Percentiles rank a stretch among this genome's conserved stretches.
These are phyloP conservation scores for peach (Prunus persica) DNA, from an alignment of 306 rosid genomes.

Conservation along the genomic window Prunus_persica_NCBIv2 NC_034011.1:17776001-17776500, in stretches of 20 bases:
- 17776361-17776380: not conserved
- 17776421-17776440: conserved; percentile 2
- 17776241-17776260: not conserved
- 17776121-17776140: not conserved
- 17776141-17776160: not conserved
- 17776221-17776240: not conserved
- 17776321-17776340: not conserved
- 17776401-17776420: not conserved
- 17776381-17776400: not conserved
- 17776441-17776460: conserved; percentile 20
- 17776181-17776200: not conserved
- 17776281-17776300: not conserved
- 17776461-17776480: not conserved
- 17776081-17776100: not conserved
- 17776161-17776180: not conserved
- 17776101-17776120: not conserved
- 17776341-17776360: not conserved
- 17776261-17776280: not conserved
- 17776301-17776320: not conserved
- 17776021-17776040: not conserved
- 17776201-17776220: not conserved
- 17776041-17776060: not conserved
- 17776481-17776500: conserved; percentile 13
- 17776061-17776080: not conserved
- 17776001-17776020: not conserved